Evolutionary conservation across 306 rosid genomes (phyloP), one percentile per base, ranked within the genome.

Genomic region (Sechiopsis laciniata): DNA sequence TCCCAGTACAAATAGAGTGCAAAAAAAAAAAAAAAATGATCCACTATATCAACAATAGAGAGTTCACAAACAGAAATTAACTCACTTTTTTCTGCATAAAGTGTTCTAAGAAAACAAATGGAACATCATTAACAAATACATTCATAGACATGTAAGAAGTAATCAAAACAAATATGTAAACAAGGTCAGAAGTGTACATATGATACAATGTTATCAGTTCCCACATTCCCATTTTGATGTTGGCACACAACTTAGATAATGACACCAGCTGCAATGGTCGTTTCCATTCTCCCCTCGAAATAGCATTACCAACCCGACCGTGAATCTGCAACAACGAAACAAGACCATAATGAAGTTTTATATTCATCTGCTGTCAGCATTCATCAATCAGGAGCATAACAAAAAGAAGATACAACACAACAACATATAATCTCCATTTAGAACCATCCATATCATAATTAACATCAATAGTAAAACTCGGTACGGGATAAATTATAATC

Each of bases 221-320:
- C 24, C 76, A 20, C 80, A 77, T 15, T 72, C 55, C 80, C 80
- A 77, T 71, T 10, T 54, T 45, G 80, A 77, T 42, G 80, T 71
- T 5, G 75, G 80, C 19, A 69, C 80, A 76, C 80, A 77, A 40
- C 71, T 77, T 13, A 68, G 16, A 48, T 77, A 68, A 58, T 77
- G 75, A 57, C 80, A 77, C 68, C 80, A 77, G 53, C 80, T 77
- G 65, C 80, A 69, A 32, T 68, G 75, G 9, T 77, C 19, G 56
- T 77, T 57, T 16, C 80, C 79, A 10, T 29, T 20, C 81, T 78
- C 83, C 48, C 88, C 88, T 42, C 45, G 62, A 29, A 75, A 75
- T 13, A 75, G 32, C 72, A 75, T 75, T 35, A 62, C 78, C 52
- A 62, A 21, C 53, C 78, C 78, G 13, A 75, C 20, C 0, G 78